phyloP scores from a whole-genome alignment of 164 flowering plant species.

The Taxillus chinensis region DNA sequence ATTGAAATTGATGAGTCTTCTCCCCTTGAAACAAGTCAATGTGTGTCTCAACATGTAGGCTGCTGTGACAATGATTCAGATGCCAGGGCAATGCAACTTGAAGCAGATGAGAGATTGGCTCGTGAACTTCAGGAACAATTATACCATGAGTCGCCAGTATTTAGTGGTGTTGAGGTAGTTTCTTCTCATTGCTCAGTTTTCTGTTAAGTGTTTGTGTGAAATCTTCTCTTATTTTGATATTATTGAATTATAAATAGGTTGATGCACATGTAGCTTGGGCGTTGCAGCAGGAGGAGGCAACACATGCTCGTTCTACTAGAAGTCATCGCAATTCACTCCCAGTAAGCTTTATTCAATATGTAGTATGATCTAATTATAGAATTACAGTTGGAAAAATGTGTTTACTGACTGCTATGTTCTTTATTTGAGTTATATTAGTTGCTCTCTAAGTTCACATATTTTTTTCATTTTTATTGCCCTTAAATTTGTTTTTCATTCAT shows the following conservation, averaged over 20 bases:
- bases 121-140: constrained; percentile 87
- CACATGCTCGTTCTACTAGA: constrained; percentile 18
- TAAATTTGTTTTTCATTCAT: too few relatives aligned
- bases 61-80: constrained; percentile 20
- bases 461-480: too few relatives aligned
- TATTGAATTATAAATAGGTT: constrained; percentile 26
- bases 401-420: not conserved
- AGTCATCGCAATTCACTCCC: constrained; percentile 14
- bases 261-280: constrained; percentile 55
- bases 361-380: not conserved
- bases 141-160: constrained; percentile 44
- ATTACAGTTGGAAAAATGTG: not conserved
- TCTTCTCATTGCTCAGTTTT: not conserved
- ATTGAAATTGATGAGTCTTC: constrained; percentile 46
- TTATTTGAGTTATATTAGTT: too few relatives aligned
- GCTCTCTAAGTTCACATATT: too few relatives aligned
- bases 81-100: constrained; percentile 61
- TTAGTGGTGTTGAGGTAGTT: constrained; percentile 42
- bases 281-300: constrained; percentile 42
- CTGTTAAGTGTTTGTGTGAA: not conserved
- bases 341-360: constrained; percentile 28
- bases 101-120: constrained; percentile 86
- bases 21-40: constrained; percentile 19
- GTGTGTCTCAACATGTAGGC: constrained; percentile 9
- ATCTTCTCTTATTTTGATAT: not conserved